Conservation (phyloP, 176 grass and related monocot genomes). For the Avena sativa region DNA sequence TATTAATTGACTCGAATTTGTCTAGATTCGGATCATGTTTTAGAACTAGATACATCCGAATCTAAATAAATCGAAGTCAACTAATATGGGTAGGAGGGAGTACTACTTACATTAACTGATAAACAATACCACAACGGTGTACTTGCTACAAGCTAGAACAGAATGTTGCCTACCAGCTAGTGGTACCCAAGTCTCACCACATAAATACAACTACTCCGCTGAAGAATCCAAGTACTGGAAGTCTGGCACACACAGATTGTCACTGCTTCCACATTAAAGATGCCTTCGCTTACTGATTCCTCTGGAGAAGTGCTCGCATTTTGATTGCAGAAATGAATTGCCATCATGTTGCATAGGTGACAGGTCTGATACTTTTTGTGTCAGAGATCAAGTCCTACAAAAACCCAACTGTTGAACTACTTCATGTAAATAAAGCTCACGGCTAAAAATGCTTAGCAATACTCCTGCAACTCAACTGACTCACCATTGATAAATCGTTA, state of each 20-base stretch:
- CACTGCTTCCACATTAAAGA: neutral
- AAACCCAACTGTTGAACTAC: neutral
- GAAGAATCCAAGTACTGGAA: slow-evolving; percentile 15
- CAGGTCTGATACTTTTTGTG: neutral
- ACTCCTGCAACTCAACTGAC: too few relatives aligned
- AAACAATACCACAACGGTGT: neutral
- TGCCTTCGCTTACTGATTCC: neutral
- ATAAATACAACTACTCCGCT: neutral
- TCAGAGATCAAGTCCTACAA: neutral
- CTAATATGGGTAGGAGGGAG: too few relatives aligned
- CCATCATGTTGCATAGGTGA: neutral
- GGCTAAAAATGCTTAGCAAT: too few relatives aligned
- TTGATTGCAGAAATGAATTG: slow-evolving; percentile 30
- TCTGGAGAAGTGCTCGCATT: neutral
- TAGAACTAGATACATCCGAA: too few relatives aligned
- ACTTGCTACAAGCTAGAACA: too few relatives aligned
- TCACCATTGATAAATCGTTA: too few relatives aligned
- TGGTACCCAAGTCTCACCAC: neutral
- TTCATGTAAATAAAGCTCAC: too few relatives aligned
- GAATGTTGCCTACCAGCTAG: neutral
- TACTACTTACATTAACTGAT: neutral
- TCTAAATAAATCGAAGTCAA: too few relatives aligned
- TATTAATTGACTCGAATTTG: too few relatives aligned
- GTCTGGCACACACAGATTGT: neutral
- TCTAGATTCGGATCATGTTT: too few relatives aligned